Percentiles rank a stretch among this genome's conserved stretches.
Evolutionary conservation across 1,139 yeast species (phyloP).

Genomic region (Tardiomyces depauwii): DNA sequence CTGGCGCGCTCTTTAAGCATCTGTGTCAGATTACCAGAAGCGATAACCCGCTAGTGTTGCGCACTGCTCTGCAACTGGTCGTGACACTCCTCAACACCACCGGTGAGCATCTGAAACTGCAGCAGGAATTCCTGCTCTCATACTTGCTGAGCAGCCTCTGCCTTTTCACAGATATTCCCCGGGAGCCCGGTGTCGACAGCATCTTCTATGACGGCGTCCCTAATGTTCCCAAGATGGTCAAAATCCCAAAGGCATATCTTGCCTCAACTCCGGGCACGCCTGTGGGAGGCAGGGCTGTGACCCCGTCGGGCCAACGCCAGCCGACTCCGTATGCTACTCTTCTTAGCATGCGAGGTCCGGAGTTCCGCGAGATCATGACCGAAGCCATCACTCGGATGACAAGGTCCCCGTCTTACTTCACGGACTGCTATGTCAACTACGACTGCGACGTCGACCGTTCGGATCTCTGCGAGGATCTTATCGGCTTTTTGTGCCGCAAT

Average conservation of each 20-base stretch:
- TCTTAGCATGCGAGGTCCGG: constrained; percentile 22
- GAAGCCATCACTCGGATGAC: constrained; percentile 75
- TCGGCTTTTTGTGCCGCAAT: constrained; percentile 62
- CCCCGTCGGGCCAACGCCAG: constrained; percentile 7
- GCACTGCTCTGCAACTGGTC: constrained; percentile 65
- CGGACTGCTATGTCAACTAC: constrained; percentile 65
- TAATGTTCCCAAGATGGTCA: constrained; percentile 24
- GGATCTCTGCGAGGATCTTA: constrained; percentile 60
- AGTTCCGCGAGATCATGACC: constrained; percentile 66
- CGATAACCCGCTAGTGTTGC: constrained; percentile 55
- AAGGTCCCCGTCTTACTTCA: constrained; percentile 68
- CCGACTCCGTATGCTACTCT: constrained; percentile 4
- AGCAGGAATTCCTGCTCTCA: constrained; percentile 30
- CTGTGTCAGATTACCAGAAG: constrained; percentile 69
- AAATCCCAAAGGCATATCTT: constrained; percentile 14
- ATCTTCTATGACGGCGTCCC: constrained; percentile 32
- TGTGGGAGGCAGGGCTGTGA: constrained; percentile 11
- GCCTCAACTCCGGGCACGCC: constrained; percentile 3
- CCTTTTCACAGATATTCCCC: constrained; percentile 28
- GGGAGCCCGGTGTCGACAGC: constrained; percentile 29
- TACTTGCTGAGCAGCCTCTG: constrained; percentile 29
- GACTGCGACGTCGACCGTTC: constrained; percentile 88
- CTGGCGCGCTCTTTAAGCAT: constrained; percentile 76
- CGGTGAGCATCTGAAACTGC: constrained; percentile 27
- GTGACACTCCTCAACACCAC: constrained; percentile 39